Percentiles rank a stretch among this genome's conserved stretches.
Conservation (phyloP, 345 rosid species). For the Erodium maritimum region DNA sequence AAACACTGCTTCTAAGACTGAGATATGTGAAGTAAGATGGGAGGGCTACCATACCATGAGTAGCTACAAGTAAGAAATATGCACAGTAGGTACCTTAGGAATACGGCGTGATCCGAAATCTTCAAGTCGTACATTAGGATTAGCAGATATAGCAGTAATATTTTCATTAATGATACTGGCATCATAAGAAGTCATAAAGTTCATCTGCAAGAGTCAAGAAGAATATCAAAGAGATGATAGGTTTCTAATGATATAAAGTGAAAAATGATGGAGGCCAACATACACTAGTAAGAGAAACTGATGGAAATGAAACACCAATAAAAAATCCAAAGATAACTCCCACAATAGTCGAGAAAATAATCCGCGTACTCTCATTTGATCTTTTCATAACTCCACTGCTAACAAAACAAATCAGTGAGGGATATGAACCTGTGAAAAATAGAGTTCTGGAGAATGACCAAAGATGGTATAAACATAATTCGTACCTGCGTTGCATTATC, state of each 20-base stretch:
- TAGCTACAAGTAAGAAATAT: neutral
- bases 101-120: conserved; percentile 19
- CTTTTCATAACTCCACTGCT: conserved; percentile 56
- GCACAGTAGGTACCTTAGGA: conserved; percentile 31
- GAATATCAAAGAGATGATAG: conserved; percentile 11
- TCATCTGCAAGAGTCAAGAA: conserved; percentile 43
- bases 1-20: neutral
- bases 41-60: neutral
- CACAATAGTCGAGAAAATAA: conserved; percentile 38
- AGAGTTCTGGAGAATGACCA: neutral
- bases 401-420: conserved; percentile 4
- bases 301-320: conserved; percentile 62
- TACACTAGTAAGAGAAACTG: conserved; percentile 46
- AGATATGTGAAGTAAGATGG: neutral
- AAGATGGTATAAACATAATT: neutral
- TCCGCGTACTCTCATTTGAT: conserved; percentile 41
- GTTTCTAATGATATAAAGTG: neutral
- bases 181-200: conserved; percentile 33
- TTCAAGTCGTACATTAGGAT: conserved; percentile 18
- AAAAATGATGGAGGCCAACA: conserved; percentile 2
- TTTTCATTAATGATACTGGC: conserved; percentile 18
- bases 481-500: conserved; percentile 57
- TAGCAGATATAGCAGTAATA: conserved; percentile 18
- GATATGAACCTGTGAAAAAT: neutral
- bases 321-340: conserved; percentile 71